A percentile compares a stretch with the other conserved stretches of the same genome.
Conservation (phyloP, 495 filamentous ascomycete species). For the Annulohypoxylon moriforme region DNA sequence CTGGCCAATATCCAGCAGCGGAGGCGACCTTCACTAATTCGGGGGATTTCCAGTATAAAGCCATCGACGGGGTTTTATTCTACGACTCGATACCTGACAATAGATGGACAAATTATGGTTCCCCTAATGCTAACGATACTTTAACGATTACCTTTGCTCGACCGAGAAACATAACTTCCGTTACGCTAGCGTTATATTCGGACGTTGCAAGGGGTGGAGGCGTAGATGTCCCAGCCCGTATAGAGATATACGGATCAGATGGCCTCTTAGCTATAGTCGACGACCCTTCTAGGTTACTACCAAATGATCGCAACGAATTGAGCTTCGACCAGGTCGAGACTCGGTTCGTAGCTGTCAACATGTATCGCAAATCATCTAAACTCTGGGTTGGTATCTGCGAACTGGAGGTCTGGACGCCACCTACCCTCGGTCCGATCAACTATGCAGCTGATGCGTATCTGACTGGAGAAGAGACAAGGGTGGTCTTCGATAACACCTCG, state of each 20-base stretch:
- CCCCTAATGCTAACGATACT: constrained; percentile 50
- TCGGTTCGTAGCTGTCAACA: constrained; percentile 46
- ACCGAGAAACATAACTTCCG: constrained; percentile 51
- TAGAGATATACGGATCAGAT: constrained; percentile 51
- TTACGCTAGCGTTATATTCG: constrained; percentile 54
- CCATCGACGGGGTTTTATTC: constrained; percentile 59
- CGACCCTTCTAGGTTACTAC: constrained; percentile 44
- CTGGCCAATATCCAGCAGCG: constrained; percentile 51
- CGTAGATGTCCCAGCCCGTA: constrained; percentile 51
- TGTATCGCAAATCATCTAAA: constrained; percentile 44
- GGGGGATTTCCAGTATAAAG: constrained; percentile 53
- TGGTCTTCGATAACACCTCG: constrained; percentile 46
- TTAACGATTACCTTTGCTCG: constrained; percentile 55
- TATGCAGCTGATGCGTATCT: constrained; percentile 51
- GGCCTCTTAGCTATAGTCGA: constrained; percentile 45
- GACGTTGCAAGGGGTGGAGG: constrained; percentile 53
- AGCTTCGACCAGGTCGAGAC: constrained; percentile 48
- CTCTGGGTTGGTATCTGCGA: constrained; percentile 52
- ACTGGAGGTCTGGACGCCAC: constrained; percentile 53
- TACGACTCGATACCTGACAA: constrained; percentile 59
- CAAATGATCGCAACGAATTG: constrained; percentile 56
- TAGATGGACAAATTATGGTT: constrained; percentile 59
- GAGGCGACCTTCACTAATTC: constrained; percentile 51
- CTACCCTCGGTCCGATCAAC: constrained; percentile 37
- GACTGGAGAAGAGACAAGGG: constrained; percentile 40